Percentiles rank a stretch among this genome's conserved stretches.
These are phyloP conservation scores for Chytriomyces hyalinus DNA, from an alignment of 192 early-diverging fungal species.

Conservation along the genomic window DNA sequence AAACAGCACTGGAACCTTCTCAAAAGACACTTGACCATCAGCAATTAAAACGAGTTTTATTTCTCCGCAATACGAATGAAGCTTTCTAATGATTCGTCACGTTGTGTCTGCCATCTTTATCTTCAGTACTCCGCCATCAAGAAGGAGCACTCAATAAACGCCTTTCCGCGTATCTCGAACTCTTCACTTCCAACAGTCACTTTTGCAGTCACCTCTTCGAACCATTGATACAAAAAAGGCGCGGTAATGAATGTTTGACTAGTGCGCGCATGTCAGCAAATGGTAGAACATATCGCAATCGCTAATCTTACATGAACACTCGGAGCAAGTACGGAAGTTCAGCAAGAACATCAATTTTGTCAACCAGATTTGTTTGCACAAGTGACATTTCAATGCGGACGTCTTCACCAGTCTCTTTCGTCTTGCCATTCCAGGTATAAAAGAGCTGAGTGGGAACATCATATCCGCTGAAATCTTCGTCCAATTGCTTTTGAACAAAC, in stretches of 20 bases:
- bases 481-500: slow-evolving; percentile 65
- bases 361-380: slow-evolving; percentile 65
- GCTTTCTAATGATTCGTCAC: no score
- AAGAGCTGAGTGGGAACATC: slow-evolving; percentile 73
- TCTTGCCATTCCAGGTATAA: slow-evolving; percentile 82
- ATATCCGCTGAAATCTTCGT: slow-evolving; percentile 82
- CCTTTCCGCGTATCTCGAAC: slow-evolving; percentile 64
- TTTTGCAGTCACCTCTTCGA: slow-evolving; percentile 73
- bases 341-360: slow-evolving; percentile 88
- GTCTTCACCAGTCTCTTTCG: slow-evolving; percentile 53
- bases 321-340: slow-evolving; percentile 91
- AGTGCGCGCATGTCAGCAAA: not conserved
- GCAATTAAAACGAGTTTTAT: no score
- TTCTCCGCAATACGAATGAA: no score
- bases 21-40: no score
- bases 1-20: no score
- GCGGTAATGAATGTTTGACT: slow-evolving; percentile 87
- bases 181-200: slow-evolving; percentile 78
- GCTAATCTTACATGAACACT: slow-evolving; percentile 68
- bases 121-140: slow-evolving; percentile 36
- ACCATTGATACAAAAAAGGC: slow-evolving; percentile 94
- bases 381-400: slow-evolving; percentile 71
- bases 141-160: slow-evolving; percentile 86
- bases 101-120: no score
- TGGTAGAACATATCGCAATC: not conserved